Conservation (phyloP, 1,284 basidiomycete species). For the Somion occarium region DNA sequence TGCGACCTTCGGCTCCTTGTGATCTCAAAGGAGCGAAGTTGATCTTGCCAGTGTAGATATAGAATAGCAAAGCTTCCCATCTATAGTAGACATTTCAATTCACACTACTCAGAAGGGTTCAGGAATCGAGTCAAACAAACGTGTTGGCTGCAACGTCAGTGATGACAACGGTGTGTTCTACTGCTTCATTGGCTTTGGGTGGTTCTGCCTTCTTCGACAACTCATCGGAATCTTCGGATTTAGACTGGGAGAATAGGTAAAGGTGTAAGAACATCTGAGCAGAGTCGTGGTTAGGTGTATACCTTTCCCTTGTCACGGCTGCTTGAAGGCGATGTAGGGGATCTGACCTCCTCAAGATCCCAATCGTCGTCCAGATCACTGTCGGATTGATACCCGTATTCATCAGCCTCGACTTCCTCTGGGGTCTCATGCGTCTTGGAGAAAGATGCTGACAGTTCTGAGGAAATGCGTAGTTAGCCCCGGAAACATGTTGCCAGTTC, state of each 20-base stretch:
- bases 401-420: conserved; percentile 5
- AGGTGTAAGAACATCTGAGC: background rate
- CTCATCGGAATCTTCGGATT: background rate
- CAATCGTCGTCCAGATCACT: conserved; percentile 13
- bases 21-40: conserved; percentile 13
- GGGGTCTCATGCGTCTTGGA: background rate
- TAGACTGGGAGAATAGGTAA: background rate
- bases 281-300: background rate
- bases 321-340: background rate
- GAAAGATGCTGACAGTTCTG: conserved; percentile 9
- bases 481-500: background rate
- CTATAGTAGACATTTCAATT: conserved; percentile 1
- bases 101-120: background rate
- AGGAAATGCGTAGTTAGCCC: background rate
- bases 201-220: background rate
- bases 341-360: conserved; percentile 3
- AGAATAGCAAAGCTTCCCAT: conserved; percentile 13
- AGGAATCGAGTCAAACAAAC: conserved; percentile 2
- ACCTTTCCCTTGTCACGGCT: background rate
- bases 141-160: conserved; percentile 12
- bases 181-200: background rate
- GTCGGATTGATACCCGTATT: conserved; percentile 10
- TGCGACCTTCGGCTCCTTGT: conserved; percentile 5
- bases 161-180: conserved; percentile 8
- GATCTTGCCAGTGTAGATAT: conserved; percentile 13